Evolutionary conservation across 2,329 filamentous ascomycete species (phyloP), one percentile per base, ranked within the genome.

Genomic region (Aspergillus chevalieri): DNA sequence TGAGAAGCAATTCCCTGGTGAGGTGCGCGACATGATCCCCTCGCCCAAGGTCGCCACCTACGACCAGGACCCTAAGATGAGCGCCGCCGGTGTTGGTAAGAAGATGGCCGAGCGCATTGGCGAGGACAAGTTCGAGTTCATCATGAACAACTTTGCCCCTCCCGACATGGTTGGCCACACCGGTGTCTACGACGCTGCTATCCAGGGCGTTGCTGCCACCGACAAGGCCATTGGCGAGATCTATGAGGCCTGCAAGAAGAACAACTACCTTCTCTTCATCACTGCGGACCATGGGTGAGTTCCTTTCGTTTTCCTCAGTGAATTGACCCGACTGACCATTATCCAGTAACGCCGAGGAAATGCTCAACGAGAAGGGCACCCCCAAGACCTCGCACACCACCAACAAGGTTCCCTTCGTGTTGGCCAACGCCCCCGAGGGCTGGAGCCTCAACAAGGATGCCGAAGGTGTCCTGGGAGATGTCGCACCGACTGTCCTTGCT

Each of bases 81-180:
- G 89, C 64, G 92, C 91, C 58, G 88, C 85, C 60, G 87, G 80
- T 42, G 93, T 98, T 12, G 93, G 89, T 45, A 81, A 94, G 65
- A 92, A 95, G 77, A 86, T 95, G 52, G 82, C 78, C 70, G 93
- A 96, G 79, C 85, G 91, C 51, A 85, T 98, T 58, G 81, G 72
- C 22, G 89, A 94, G 71, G 83, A 86, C 65, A 84, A 87, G 67
- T 96, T 91, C 74, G 90, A 93, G 66, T 97, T 98, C 67, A 79
- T 98, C 72, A 98, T 98, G 93, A 96, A 97, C 84, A 98, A 98
- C 83, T 97, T 98, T 74, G 93, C 93, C 39, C 93, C 93, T 39
- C 93, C 93, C 15, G 93, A 98, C 76, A 98, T 98, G 93, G 93
- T 98, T 57, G 93, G 93, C 60, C 93, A 98, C 78, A 98, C 93